phyloP scores from a whole-genome alignment of 2,329 filamentous ascomycete species.

The Epichloe glyceriae region DNA sequence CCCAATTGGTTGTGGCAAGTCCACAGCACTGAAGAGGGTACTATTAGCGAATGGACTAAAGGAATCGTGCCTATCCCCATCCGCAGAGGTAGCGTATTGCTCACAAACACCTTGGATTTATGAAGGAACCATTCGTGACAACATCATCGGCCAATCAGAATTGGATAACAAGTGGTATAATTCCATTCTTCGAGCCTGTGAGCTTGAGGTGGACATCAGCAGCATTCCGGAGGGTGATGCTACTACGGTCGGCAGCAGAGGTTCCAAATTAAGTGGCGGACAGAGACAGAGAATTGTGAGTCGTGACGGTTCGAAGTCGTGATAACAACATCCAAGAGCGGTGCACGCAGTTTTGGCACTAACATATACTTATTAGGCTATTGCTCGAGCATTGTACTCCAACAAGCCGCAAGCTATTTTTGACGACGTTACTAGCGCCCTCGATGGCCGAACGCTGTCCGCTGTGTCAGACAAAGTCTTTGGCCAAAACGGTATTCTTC shows the following conservation, averaged over 20 bases:
- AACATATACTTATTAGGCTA: neutral
- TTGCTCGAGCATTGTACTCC: neutral
- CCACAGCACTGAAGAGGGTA: too few species aligned
- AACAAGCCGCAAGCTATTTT: neutral
- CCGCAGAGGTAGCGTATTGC: too few species aligned
- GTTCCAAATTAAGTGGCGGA: constrained; percentile 24
- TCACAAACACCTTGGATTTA: constrained; percentile 14
- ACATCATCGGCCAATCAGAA: constrained; percentile 10
- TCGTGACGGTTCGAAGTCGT: neutral
- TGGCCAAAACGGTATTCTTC: neutral
- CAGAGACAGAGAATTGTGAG: constrained; percentile 22
- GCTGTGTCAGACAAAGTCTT: neutral
- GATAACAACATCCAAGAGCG: too few species aligned
- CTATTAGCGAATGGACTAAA: too few species aligned
- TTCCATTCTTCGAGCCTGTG: constrained; percentile 6
- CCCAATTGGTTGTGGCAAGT: too few species aligned
- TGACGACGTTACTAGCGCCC: neutral
- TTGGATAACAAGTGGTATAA: constrained; percentile 11
- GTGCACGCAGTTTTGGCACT: too few species aligned
- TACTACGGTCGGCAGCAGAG: constrained; percentile 22
- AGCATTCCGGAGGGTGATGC: constrained; percentile 18
- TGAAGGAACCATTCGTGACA: constrained; percentile 12
- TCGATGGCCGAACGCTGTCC: neutral
- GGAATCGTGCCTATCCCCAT: too few species aligned
- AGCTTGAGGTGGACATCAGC: constrained; percentile 5